Conservation (phyloP, 495 filamentous ascomycete species). For the Barbatosphaeria neglecta region DNA sequence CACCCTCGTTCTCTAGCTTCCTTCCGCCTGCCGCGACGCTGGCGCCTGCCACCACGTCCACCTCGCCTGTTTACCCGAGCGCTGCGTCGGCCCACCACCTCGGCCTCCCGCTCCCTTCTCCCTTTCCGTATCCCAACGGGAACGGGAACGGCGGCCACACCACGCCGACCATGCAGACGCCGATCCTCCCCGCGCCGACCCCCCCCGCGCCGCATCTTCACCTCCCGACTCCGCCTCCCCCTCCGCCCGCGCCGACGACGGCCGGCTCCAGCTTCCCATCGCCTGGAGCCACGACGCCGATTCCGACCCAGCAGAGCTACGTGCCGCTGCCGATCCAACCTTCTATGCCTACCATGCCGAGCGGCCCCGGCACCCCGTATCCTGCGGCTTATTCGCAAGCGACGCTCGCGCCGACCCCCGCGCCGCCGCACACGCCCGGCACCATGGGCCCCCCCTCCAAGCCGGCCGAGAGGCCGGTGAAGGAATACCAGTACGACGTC, state of each 20-base stretch:
- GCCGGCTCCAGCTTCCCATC: too few species aligned
- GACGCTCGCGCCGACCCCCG: conserved; percentile 20
- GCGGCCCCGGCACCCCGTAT: too few species aligned
- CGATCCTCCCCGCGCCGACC: conserved; percentile 3
- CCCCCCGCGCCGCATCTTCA: conserved; percentile 7
- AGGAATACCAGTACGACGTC: conserved; percentile 54
- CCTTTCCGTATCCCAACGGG: conserved; percentile 11
- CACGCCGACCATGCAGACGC: conserved; percentile 14
- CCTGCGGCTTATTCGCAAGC: conserved; percentile 27
- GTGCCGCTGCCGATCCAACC: neutral
- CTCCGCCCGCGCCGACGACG: too few species aligned
- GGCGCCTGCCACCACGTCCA: conserved; percentile 4
- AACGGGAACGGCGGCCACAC: too few species aligned
- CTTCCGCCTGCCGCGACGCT: conserved; percentile 7
- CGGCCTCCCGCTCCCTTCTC: too few species aligned
- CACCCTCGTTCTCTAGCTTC: conserved; percentile 18
- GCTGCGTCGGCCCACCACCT: conserved; percentile 1
- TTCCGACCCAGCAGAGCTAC: neutral
- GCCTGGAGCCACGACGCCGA: too few species aligned
- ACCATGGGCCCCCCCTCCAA: conserved; percentile 76
- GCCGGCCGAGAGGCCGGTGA: conserved; percentile 54
- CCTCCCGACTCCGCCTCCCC: too few species aligned
- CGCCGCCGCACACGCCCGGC: conserved; percentile 16
- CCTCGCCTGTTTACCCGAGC: conserved; percentile 10
- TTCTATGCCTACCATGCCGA: conserved; percentile 3